These are phyloP conservation scores for Gymnopilus junonius DNA, from an alignment of 768 basidiomycete species.

Conservation along the genomic window DNA sequence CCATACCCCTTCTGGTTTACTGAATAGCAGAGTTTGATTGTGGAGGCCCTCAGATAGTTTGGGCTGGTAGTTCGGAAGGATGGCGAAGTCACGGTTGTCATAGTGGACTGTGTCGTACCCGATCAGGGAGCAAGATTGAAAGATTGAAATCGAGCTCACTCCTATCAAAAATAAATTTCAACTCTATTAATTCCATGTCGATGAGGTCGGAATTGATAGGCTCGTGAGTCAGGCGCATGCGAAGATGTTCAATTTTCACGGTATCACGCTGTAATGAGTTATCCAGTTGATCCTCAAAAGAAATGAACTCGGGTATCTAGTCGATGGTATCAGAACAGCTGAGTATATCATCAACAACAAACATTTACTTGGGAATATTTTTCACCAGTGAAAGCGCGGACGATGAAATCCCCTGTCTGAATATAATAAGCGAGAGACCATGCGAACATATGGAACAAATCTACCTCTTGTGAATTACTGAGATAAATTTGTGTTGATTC, in stretches of 20 bases:
- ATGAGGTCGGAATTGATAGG: slow-evolving; percentile 69
- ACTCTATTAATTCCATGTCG: slow-evolving; percentile 82
- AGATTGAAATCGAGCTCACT: slow-evolving; percentile 43
- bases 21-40: slow-evolving; percentile 71
- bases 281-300: slow-evolving; percentile 80
- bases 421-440: slow-evolving; percentile 4
- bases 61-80: slow-evolving; percentile 82
- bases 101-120: slow-evolving; percentile 58
- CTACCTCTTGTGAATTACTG: slow-evolving; percentile 75
- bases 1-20: slow-evolving; percentile 65
- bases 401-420: slow-evolving; percentile 79
- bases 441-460: not conserved
- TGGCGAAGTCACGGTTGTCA: slow-evolving; percentile 86
- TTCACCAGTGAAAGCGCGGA: slow-evolving; percentile 77
- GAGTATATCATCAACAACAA: not conserved
- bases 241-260: slow-evolving; percentile 81
- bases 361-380: slow-evolving; percentile 77
- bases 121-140: slow-evolving; percentile 7
- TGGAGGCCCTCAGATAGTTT: slow-evolving; percentile 52
- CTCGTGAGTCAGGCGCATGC: slow-evolving; percentile 83
- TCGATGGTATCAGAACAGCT: not conserved
- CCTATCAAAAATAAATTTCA: slow-evolving; percentile 83
- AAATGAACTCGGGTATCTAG: slow-evolving; percentile 84
- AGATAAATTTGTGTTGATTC: slow-evolving; percentile 84
- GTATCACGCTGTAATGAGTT: slow-evolving; percentile 86